Percentiles rank a stretch among this genome's conserved stretches.
Conservation (phyloP, 495 filamentous ascomycete genomes). For the Penicillium angulare region DNA sequence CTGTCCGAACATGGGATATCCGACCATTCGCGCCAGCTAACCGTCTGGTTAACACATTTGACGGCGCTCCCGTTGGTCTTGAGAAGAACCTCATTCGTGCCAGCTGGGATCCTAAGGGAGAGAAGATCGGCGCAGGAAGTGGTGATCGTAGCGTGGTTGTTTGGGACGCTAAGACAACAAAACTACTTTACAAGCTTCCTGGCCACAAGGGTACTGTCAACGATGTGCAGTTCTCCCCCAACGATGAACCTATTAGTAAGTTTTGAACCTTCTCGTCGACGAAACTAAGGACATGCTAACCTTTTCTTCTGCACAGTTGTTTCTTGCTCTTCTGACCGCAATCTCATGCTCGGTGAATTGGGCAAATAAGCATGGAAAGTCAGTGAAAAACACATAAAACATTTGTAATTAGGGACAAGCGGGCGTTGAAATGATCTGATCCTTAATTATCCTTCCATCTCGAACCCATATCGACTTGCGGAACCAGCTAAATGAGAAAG, state of each 20-base stretch:
- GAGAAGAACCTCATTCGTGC: conserved; percentile 92
- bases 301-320: conserved; percentile 65
- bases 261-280: too few relatives aligned
- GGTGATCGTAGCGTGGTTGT: conserved; percentile 88
- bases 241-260: conserved; percentile 85
- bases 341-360: conserved; percentile 74
- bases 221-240: conserved; percentile 85
- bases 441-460: conserved; percentile 1
- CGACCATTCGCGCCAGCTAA: conserved; percentile 89
- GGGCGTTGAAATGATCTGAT: conserved; percentile 23
- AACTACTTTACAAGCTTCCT: conserved; percentile 89
- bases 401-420: conserved; percentile 18
- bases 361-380: conserved; percentile 44
- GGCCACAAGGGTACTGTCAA: conserved; percentile 96
- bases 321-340: conserved; percentile 81
- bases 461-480: neutral
- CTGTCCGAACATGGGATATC: conserved; percentile 94
- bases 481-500: neutral
- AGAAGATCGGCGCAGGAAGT: conserved; percentile 83
- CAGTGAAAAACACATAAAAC: conserved; percentile 7
- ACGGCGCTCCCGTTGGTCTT: conserved; percentile 80
- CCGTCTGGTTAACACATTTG: conserved; percentile 78
- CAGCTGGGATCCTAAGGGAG: conserved; percentile 85
- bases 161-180: conserved; percentile 80
- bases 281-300: too few relatives aligned